Conservation (phyloP, 108 stramenopile genomes). For the Discostella stelligeroides region DNA sequence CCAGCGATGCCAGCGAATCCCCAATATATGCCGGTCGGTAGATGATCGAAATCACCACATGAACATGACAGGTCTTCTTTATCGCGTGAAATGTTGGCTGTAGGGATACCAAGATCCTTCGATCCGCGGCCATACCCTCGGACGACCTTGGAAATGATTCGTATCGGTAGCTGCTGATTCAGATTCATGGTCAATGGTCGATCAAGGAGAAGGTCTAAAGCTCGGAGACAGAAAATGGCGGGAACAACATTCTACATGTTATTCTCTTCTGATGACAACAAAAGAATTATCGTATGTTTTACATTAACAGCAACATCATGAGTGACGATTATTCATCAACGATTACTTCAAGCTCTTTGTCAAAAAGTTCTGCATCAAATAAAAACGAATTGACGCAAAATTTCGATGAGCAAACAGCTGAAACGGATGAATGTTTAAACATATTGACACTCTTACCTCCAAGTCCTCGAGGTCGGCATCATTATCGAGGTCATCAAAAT, state of each 20-base stretch:
- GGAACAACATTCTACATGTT: too few species aligned
- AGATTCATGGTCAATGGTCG: not conserved
- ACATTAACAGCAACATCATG: too few species aligned
- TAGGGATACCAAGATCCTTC: constrained; percentile 91
- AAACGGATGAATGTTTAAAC: not conserved
- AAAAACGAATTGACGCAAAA: not conserved
- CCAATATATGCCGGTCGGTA: constrained; percentile 88
- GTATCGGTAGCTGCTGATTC: constrained; percentile 64
- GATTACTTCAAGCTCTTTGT: not conserved
- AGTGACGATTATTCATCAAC: too few species aligned
- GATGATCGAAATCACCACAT: constrained; percentile 58
- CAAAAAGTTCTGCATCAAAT: not conserved
- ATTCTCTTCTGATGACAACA: too few species aligned
- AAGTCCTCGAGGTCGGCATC: constrained; percentile 75
- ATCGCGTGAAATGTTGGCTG: constrained; percentile 71
- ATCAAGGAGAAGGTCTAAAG: too few species aligned
- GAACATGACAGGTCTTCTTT: constrained; percentile 30
- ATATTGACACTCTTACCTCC: constrained; percentile 32
- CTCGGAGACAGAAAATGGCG: too few species aligned
- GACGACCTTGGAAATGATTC: constrained; percentile 69
- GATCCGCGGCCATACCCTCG: constrained; percentile 83
- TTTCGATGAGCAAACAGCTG: not conserved
- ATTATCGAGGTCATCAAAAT: constrained; percentile 53
- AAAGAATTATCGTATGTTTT: too few species aligned
- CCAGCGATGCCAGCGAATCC: constrained; percentile 70